Base-by-base conservation (phyloP, 257 asterid species). In the Haberlea rhodopensis region DNA sequence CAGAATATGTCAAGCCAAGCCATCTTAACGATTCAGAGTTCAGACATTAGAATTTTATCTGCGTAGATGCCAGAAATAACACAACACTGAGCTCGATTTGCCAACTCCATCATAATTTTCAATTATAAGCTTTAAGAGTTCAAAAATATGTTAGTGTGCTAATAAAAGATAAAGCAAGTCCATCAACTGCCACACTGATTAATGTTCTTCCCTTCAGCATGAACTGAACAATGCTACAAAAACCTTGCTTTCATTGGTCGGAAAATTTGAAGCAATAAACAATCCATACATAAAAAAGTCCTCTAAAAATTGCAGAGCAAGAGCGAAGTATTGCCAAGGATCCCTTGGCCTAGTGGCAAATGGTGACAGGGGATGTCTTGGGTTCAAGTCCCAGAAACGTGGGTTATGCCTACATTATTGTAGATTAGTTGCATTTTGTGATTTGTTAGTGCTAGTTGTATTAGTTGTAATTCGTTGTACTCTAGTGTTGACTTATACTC, bases 151-250 rank as follows among this genome's bases (percentile, higher is more conserved):
- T 26, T 34, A 24, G 34, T 23, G 51, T 26, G 28, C 15, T 62
- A 25, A 24, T 28, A 29, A 40, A 53, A 37, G 9, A 20, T 21
- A 59, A 25, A 55, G 15, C 6, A 6, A 16, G 2, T 37, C 3
- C n/a, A 40, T 29, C 24, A 57, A 64, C 3, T 2, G 8, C n/a
- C 7, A 28, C 22, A 13, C 25, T 4, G 9, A 6, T 28, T 62
- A 19, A 26, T 3, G 52, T 34, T 8, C 10, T 28, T 24, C 56
- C 34, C 53, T 61, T 51, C 29, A 54, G 75, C 20, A 55, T 32
- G 28, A 65, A 62, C 5, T 3, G 25, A 27, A 18, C 25, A 49
- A 19, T 46, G 28, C 29, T 46, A 8, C 19, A 22, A 18, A 67
- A 13, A 27, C 28, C 37, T 5, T n/a, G 27, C 23, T 27, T 6